Evolutionary conservation across 306 rosid genomes (phyloP), one percentile per base, ranked within the genome.

Genomic region (Sindora glabra): DNA sequence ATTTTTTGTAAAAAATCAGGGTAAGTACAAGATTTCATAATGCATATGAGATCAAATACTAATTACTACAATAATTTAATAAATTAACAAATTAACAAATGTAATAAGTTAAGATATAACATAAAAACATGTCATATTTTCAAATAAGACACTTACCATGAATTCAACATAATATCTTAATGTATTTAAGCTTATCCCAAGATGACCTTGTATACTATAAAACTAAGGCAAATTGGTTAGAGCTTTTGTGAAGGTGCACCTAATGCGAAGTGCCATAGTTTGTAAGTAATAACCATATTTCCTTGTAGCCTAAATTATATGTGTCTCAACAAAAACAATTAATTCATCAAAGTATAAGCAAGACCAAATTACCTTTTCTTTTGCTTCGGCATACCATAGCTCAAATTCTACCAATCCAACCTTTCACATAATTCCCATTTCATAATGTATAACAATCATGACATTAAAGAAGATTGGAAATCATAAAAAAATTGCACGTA

Each of bases 151-250:
- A n/a, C 85, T 34, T 80, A 89, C 99, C 97, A 94, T 78, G 81
- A 94, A 94, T 15, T 97, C 99, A 65, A 94, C 99, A 6, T 95
- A 86, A 74, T 94, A 97, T 74, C 99, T 86, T 56, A n/a, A 94
- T 94, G 84, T 94, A 97, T 76, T 84, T 94, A 47, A 94, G 97
- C 74, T 94, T 97, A 79, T 94, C 99, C 99, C 99, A 94, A 30
- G 99, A 94, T 59, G 87, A 71, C 44, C 99, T 95, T 2, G 99
- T 97, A 77, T 86, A 94, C 99, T 94, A 87, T 74, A 75, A 74
- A 64, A 36, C 34, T 52, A 49, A 70, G 72, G 64, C 36, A 62
- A 65, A 53, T 17, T 44, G 47, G 38, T 65, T 24, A 27, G 66
- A 63, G 59, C 16, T n/a, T n/a, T n/a, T n/a, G n/a, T n/a, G n/a